phyloP scores from a whole-genome alignment of 768 basidiomycete species.

The Trametes gibbosa region DNA sequence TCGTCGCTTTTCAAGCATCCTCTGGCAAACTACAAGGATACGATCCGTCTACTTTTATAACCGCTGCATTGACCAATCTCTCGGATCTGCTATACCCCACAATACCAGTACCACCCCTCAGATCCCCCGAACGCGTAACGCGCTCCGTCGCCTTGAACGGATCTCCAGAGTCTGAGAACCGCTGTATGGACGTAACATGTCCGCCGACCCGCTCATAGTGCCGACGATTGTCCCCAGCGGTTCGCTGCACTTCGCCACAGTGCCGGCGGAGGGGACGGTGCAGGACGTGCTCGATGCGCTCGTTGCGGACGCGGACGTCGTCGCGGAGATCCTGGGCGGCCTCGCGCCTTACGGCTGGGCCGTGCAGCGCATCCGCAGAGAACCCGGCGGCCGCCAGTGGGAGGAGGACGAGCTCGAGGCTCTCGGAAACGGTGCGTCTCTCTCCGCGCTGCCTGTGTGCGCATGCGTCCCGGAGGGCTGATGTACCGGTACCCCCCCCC shows the following conservation, averaged over 20 bases:
- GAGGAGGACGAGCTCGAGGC: conserved; percentile 66
- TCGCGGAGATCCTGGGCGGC: conserved; percentile 53
- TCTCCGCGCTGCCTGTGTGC: neutral
- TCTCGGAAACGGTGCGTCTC: conserved; percentile 57
- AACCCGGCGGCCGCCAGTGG: conserved; percentile 62
- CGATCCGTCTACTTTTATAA: neutral
- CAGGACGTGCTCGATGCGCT: conserved; percentile 60
- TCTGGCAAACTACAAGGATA: no score
- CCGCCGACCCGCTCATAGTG: conserved; percentile 46
- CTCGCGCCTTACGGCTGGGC: conserved; percentile 64
- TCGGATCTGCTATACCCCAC: neutral
- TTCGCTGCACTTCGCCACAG: conserved; percentile 59
- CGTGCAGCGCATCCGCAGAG: conserved; percentile 59
- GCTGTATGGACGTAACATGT: conserved; percentile 33
- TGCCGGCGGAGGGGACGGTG: conserved; percentile 50
- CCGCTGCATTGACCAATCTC: neutral
- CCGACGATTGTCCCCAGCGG: conserved; percentile 60
- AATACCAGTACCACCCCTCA: neutral
- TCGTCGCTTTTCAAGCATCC: neutral
- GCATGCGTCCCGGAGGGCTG: neutral
- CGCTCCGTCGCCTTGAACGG: conserved; percentile 9
- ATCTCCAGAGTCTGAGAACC: neutral
- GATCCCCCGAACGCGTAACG: conserved; percentile 6
- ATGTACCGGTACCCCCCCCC: neutral
- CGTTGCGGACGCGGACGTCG: conserved; percentile 46